Conservation (phyloP, 805 yeast species). For the Kuraishia floccosa region DNA sequence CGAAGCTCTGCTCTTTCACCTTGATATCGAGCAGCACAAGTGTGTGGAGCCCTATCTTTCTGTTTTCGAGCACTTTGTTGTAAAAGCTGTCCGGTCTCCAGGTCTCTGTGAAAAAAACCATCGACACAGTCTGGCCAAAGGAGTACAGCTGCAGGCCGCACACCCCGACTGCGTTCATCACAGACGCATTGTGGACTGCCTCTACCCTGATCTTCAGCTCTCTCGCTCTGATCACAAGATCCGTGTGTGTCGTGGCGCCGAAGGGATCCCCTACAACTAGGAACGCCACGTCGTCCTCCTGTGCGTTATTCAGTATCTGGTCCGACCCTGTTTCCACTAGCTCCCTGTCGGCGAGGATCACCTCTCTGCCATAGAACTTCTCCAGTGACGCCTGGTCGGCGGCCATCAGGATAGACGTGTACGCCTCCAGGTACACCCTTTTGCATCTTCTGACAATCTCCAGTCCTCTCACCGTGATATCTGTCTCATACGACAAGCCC, state of each 20-base stretch:
- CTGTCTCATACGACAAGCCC: slow-evolving; percentile 81
- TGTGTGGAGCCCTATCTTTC: slow-evolving; percentile 87
- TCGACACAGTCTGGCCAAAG: slow-evolving; percentile 94
- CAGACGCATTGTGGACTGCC: slow-evolving; percentile 88
- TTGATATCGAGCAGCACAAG: slow-evolving; percentile 81
- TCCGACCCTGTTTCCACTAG: slow-evolving; percentile 88
- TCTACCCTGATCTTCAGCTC: slow-evolving; percentile 71
- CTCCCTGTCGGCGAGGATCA: slow-evolving; percentile 88
- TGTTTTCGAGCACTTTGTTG: slow-evolving; percentile 77
- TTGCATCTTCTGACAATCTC: slow-evolving; percentile 75
- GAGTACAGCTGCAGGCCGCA: slow-evolving; percentile 92
- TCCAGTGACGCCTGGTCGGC: slow-evolving; percentile 70
- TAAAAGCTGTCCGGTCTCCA: slow-evolving; percentile 98
- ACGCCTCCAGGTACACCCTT: slow-evolving; percentile 90
- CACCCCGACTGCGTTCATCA: slow-evolving; percentile 97
- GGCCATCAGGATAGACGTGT: slow-evolving; percentile 92
- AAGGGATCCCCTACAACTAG: slow-evolving; percentile 96
- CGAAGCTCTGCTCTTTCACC: slow-evolving; percentile 93
- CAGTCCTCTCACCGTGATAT: slow-evolving; percentile 90
- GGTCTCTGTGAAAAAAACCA: slow-evolving; percentile 87
- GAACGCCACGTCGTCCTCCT: slow-evolving; percentile 79
- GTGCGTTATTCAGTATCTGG: slow-evolving; percentile 65
- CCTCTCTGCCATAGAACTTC: slow-evolving; percentile 73
- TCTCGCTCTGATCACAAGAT: slow-evolving; percentile 82
- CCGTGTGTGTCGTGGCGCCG: slow-evolving; percentile 98